Evolutionary conservation across 768 basidiomycete genomes (phyloP), one percentile per base, ranked within the genome.

Genomic region (Termitomyces sp.): DNA sequence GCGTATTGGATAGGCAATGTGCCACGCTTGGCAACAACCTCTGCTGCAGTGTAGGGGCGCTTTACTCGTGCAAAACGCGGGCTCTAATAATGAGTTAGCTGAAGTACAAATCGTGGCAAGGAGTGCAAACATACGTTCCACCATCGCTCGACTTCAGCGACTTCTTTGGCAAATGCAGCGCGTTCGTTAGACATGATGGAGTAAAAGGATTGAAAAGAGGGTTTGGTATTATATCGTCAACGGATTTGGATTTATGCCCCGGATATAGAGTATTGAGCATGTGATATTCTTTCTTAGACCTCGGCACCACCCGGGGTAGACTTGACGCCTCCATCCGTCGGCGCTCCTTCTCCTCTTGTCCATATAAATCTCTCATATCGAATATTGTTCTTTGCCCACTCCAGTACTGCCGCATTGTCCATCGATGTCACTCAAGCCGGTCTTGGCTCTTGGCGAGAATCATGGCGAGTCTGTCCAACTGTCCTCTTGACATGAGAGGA

Each of bases 11-110:
- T 88, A 11, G 82, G 79, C 55, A 99, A 74, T 4, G 91, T 93
- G 8, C 97, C 97, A 36, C 96, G 84, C 76, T 98, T 98, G 20
- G 91, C 81, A 61, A 98, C 95, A 66, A 98, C 95, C 61, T 98
- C 88, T 24, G 86, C 87, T 12, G 96, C 94, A 48, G 90, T 88
- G 77, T 98, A 99, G 4, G 95, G 95, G 24, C 97, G 88, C 64
- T 81, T 87, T n/a, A 90, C 87, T 68, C 87, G 81, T 27, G 85
- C 81, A 73, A 95, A 99, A 37, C 97, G 92, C 20, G 92, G 86
- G 67, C 75, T 86, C 95, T 98, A 68, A 31, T 50, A 34, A 50
- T 37, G 30, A 27, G 44, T 60, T 20, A 61, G 54, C 36, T 27
- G 48, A 48, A 63, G 48, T 58, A 50, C 60, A 39, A 59, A 36